These are phyloP conservation scores for Trypanosoma cruzi DNA, from an alignment of 208 protist species.

Conservation along the genomic window DNA sequence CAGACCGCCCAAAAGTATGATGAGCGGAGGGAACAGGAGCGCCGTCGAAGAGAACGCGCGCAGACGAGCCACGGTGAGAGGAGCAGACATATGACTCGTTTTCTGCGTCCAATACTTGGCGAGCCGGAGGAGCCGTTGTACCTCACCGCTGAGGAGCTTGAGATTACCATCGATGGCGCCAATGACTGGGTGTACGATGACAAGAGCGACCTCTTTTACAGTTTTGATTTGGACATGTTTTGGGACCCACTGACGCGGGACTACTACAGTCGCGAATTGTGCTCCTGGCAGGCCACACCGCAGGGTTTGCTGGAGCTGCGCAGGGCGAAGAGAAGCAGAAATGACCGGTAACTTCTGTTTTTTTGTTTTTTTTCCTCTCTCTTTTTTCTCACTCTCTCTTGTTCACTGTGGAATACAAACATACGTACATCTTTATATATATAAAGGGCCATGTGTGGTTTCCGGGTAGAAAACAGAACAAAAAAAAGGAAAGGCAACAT, in stretches of 20 bases:
- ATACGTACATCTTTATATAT: not conserved
- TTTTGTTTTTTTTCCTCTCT: no score
- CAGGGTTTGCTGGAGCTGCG: conserved; percentile 40
- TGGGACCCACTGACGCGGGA: conserved; percentile 73
- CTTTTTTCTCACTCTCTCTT: conserved; percentile 1
- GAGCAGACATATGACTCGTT: conserved; percentile 12
- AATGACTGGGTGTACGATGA: conserved; percentile 86
- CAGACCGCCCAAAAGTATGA: conserved; percentile 31
- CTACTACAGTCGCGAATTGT: conserved; percentile 74
- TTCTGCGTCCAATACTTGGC: conserved; percentile 26
- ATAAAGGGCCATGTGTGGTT: not conserved
- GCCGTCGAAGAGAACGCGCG: conserved; percentile 7
- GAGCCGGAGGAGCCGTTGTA: conserved; percentile 43
- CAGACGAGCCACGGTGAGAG: conserved; percentile 16
- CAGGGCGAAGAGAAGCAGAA: conserved; percentile 11
- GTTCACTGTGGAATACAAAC: not conserved
- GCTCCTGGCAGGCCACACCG: conserved; percentile 68
- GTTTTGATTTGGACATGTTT: conserved; percentile 72
- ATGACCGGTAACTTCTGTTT: not conserved
- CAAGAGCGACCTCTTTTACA: conserved; percentile 84
- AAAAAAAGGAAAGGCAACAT: no score
- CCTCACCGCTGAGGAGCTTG: conserved; percentile 72
- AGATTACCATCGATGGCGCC: conserved; percentile 66
- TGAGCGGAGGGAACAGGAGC: conserved; percentile 9
- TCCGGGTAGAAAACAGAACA: no score